Base-by-base conservation (phyloP, 2,329 filamentous ascomycete genomes). In the Scytalidium lignicola region DNA sequence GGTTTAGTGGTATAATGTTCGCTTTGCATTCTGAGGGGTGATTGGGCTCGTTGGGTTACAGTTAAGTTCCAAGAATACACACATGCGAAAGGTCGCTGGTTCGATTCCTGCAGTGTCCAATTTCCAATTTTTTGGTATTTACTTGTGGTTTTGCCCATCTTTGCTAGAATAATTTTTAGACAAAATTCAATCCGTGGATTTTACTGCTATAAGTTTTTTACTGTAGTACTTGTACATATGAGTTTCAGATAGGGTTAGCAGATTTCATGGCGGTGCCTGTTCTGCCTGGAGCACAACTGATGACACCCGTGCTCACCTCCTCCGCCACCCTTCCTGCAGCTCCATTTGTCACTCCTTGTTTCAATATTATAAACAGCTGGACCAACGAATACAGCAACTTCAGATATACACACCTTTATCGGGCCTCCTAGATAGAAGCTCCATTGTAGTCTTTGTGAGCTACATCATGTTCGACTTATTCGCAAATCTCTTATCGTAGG, bases 401-500 rank as follows among this genome's bases (percentile, higher is more conserved):
- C 32, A 26, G 23, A 26, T 26, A 26, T 37, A 13, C n/a, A 37
- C 15, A 7, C 7, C 15, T 13, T 37, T 37, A 5, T 4, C 15
- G 15, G 32, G 32, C 4, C 32, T n/a, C 15, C 15, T 5, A 13
- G 15, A 37, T 37, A 37, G 32, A 15, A n/a, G 32, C 7, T 37
- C 32, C 12, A 13, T 17, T 17, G 32, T 15, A 17, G 15, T 13
- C 5, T 37, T 37, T 15, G 6, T 32, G 20, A 48, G 37, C 17
- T 50, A 32, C 21, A 63, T 56, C 69, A 88, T 91, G 86, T 90
- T 91, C 64, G 84, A 86, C 69, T 79, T 90, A 60, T 79, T 90
- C 60, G 82, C 87, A 60, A 86, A 88, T 70, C 74, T 90, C 60
- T 73, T 90, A 67, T 88, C 86, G 86, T 90, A 73, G 73, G 85